Conservation (phyloP, 257 asterid species). For the Nicotiana sylvestris region DNA sequence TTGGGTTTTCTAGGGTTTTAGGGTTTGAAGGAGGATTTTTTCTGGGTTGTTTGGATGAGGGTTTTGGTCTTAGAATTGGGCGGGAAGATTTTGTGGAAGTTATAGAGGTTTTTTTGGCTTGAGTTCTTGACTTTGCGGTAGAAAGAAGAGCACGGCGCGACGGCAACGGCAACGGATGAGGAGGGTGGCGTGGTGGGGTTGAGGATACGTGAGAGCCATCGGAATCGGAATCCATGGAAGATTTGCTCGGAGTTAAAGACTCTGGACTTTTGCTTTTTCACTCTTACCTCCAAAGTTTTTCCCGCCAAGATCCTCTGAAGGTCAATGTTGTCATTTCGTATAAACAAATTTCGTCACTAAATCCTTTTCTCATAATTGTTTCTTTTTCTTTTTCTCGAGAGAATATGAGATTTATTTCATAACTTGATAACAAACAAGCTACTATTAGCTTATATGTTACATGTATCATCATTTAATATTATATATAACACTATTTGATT, state of each 20-base stretch:
- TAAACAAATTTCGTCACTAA: too few relatives aligned
- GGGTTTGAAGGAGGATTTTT: slow-evolving; percentile 19
- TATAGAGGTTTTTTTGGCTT: slow-evolving; percentile 32
- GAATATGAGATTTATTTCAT: too few relatives aligned
- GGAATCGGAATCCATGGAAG: slow-evolving; percentile 65
- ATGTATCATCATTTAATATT: too few relatives aligned
- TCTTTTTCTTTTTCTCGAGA: too few relatives aligned
- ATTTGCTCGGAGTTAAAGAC: not conserved
- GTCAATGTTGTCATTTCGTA: not conserved
- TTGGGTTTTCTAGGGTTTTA: slow-evolving; percentile 15
- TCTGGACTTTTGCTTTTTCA: not conserved
- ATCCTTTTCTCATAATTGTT: too few relatives aligned
- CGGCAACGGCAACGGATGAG: slow-evolving; percentile 16
- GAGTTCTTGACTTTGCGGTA: slow-evolving; percentile 36
- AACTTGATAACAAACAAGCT: too few relatives aligned
- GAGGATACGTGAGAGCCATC: slow-evolving; percentile 80
- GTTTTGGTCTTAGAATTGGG: slow-evolving; percentile 48
- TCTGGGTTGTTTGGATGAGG: slow-evolving; percentile 33
- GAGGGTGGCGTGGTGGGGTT: slow-evolving; percentile 57
- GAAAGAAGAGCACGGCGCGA: slow-evolving; percentile 22
- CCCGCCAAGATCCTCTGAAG: slow-evolving; percentile 17
- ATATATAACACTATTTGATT: too few relatives aligned
- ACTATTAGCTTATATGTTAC: too few relatives aligned
- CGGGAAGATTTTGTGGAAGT: slow-evolving; percentile 41
- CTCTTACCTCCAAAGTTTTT: not conserved